Percentiles rank a stretch among this genome's conserved stretches.
These are phyloP conservation scores for Pisolithus microcarpus DNA, from an alignment of 768 basidiomycete genomes.

Conservation along the genomic window DNA sequence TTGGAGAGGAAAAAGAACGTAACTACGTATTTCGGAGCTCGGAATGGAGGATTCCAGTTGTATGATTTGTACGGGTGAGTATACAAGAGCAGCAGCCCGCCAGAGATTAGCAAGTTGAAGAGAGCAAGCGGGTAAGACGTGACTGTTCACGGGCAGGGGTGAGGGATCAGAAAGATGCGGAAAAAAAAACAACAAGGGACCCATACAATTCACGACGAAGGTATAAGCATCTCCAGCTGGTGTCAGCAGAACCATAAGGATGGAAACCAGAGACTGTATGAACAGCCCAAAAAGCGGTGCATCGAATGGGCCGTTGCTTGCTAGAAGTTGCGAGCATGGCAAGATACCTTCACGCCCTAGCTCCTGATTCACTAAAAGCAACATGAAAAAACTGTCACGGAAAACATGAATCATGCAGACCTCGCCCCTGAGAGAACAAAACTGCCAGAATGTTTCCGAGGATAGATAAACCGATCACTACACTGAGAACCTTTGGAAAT, in stretches of 20 bases:
- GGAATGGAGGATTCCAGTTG: constrained; percentile 62
- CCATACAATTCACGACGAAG: constrained; percentile 59
- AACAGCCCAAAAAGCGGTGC: constrained; percentile 60
- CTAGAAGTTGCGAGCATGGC: constrained; percentile 59
- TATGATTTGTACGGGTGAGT: constrained; percentile 35
- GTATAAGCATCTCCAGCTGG: constrained; percentile 73
- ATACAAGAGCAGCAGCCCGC: constrained; percentile 59
- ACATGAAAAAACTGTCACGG: neutral
- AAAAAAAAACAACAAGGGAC: neutral
- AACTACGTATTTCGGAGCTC: constrained; percentile 41
- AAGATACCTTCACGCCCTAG: constrained; percentile 65
- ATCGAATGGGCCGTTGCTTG: constrained; percentile 63
- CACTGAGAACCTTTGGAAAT: constrained; percentile 44
- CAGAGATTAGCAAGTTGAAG: constrained; percentile 53
- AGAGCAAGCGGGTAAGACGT: constrained; percentile 51
- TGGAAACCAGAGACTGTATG: constrained; percentile 54
- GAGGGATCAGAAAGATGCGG: neutral
- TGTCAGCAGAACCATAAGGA: constrained; percentile 43
- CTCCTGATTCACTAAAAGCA: constrained; percentile 39
- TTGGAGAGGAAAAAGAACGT: constrained; percentile 59
- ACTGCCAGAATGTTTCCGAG: constrained; percentile 58
- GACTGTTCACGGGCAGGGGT: constrained; percentile 29
- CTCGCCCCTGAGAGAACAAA: constrained; percentile 61
- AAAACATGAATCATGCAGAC: constrained; percentile 25
- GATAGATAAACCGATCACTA: constrained; percentile 56